These are phyloP conservation scores for Lyophyllum semitale DNA, from an alignment of 768 basidiomycete species.

Conservation along the genomic window DNA sequence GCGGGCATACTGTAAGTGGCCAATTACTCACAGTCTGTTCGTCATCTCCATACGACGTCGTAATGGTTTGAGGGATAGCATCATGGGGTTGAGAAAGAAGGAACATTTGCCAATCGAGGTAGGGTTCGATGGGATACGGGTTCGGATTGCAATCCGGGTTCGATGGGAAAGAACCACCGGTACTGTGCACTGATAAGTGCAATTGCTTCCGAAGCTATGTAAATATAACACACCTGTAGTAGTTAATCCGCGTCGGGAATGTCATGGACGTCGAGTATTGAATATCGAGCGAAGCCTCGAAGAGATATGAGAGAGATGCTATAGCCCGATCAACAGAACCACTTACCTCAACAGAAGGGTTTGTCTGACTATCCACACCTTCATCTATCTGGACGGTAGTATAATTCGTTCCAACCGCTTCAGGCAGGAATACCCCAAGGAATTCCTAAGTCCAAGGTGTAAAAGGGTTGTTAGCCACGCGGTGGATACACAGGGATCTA, in stretches of 20 bases:
- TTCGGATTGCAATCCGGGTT: slow-evolving; percentile 47
- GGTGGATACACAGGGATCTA: slow-evolving; percentile 1
- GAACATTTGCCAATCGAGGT: slow-evolving; percentile 65
- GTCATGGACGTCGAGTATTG: slow-evolving; percentile 62
- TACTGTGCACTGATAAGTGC: slow-evolving; percentile 36
- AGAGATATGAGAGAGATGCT: not conserved
- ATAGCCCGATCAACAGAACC: not conserved
- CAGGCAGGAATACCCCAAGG: slow-evolving; percentile 49
- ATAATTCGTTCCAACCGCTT: slow-evolving; percentile 44
- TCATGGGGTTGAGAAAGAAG: slow-evolving; percentile 41
- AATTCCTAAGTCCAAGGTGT: slow-evolving; percentile 49
- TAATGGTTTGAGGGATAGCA: slow-evolving; percentile 54
- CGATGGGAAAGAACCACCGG: slow-evolving; percentile 67
- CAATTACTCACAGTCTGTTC: slow-evolving; percentile 43
- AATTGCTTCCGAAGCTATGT: slow-evolving; percentile 16
- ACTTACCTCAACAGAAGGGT: slow-evolving; percentile 57
- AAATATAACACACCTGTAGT: slow-evolving; percentile 43
- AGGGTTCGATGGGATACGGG: slow-evolving; percentile 64
- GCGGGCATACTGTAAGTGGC: not conserved
- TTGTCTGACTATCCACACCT: slow-evolving; percentile 51
- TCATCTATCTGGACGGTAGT: slow-evolving; percentile 48
- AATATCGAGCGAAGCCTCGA: slow-evolving; percentile 67
- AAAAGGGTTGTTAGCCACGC: slow-evolving; percentile 3
- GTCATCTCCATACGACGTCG: slow-evolving; percentile 68
- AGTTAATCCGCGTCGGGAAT: slow-evolving; percentile 60